These are phyloP conservation scores for Alloteropsis semialata DNA, from an alignment of 176 grass and related monocot genomes.

Conservation along the genomic window DNA sequence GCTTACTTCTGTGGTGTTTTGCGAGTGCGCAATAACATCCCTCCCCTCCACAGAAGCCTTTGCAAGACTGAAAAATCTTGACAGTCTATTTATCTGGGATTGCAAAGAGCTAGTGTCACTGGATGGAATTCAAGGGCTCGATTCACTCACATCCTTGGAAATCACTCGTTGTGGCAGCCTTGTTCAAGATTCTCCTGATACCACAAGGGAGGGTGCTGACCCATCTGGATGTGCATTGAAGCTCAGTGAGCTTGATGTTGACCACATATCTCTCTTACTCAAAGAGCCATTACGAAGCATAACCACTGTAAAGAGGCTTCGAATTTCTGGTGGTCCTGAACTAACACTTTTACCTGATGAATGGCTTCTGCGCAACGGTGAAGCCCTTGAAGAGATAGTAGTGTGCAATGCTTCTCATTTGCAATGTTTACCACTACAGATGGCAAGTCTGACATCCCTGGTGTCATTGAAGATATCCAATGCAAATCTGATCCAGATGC, in stretches of 20 bases:
- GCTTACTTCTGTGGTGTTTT: neutral
- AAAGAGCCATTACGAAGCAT: no score
- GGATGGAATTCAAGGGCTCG: conserved; percentile 33
- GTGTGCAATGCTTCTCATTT: conserved; percentile 15
- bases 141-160: conserved; percentile 21
- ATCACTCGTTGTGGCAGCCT: conserved; percentile 41
- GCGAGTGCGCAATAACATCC: conserved; percentile 21
- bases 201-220: neutral
- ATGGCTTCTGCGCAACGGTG: conserved; percentile 1
- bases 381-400: conserved; percentile 8
- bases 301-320: no score
- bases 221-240: no score
- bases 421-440: conserved; percentile 1
- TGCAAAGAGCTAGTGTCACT: conserved; percentile 46
- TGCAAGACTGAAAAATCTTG: conserved; percentile 30
- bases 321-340: neutral
- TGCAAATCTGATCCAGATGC: neutral
- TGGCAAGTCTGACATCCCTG: conserved; percentile 5
- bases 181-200: neutral
- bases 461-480: conserved; percentile 6
- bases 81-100: neutral
- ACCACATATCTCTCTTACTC: no score
- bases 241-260: no score
- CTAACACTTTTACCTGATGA: conserved; percentile 23
- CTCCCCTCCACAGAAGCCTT: conserved; percentile 37